Evolutionary conservation across 2,329 filamentous ascomycete genomes (phyloP), one percentile per base, ranked within the genome.

Genomic region (Leptographium flavum): DNA sequence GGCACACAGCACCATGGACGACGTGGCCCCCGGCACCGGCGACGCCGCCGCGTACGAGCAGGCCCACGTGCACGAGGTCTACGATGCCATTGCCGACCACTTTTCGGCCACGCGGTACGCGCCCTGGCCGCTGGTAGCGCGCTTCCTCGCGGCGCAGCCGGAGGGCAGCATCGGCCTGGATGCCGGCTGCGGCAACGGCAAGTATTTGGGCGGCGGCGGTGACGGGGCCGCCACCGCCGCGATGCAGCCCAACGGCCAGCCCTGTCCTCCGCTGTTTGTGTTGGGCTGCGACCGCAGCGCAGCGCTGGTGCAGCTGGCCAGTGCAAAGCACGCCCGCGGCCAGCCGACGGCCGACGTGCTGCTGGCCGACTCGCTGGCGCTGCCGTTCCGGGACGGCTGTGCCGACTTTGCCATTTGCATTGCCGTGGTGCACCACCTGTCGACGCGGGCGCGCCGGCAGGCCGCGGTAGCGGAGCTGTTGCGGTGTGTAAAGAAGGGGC

Each of bases 381-480:
- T 95, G 19, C 92, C 92, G 4, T 90, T 94, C 60, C 83, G 76
- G 36, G 47, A 54, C 8, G 55, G 54, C 48, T 59, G 52, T 50
- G 67, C 56, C 58, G 90, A 96, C 63, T 96, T 96, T 60, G 87
- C 78, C 47, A 92, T 96, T 53, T 92, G 83, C 56, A 88, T 98
- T 56, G 92, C 92, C 40, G 92, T 96, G 11, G 70, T 96, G 28
- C 92, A 96, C 65, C 92, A 98, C 65, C 69, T 96, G 43, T 93
- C 87, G 14, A 94, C 88, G 6, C 68, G 70, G 11, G 71, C 70
- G 42, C 73, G 92, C 46, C 74, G 92, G 42, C 66, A 82, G 31
- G 78, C 82, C 50, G 87, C 84, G 25, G 74, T 96, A 17, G 64
- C 67, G 40, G 73, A 74, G 35, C 75, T 96, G 41, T 65, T 96